Conservation (phyloP, 1,284 basidiomycete genomes). For the Tremellales sp. region DNA sequence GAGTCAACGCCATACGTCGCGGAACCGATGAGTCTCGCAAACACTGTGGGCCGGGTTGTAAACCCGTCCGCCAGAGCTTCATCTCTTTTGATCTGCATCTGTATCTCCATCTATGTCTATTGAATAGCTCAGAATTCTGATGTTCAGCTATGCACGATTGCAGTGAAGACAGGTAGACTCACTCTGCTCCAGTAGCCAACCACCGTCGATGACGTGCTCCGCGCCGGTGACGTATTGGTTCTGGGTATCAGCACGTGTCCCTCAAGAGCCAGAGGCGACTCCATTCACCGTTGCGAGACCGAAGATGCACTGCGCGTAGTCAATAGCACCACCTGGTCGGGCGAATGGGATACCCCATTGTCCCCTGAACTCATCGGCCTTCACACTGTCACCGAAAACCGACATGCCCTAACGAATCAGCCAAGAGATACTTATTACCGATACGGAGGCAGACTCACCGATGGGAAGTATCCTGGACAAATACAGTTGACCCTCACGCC, state of each 20-base stretch:
- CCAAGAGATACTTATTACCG: not conserved
- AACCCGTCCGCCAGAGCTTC: too few species aligned
- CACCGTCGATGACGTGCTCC: slow-evolving; percentile 43
- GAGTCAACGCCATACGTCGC: too few species aligned
- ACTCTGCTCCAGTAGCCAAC: slow-evolving; percentile 40
- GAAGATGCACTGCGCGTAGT: slow-evolving; percentile 43
- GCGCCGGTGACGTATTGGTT: slow-evolving; percentile 45
- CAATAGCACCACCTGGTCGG: slow-evolving; percentile 39
- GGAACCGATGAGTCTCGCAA: too few species aligned
- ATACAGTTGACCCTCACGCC: slow-evolving; percentile 41
- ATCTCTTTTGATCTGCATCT: too few species aligned
- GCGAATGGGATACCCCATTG: slow-evolving; percentile 41
- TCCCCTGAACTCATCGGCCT: slow-evolving; percentile 24
- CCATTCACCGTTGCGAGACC: slow-evolving; percentile 31
- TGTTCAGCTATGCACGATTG: not conserved
- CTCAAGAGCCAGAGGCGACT: not conserved
- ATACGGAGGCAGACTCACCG: slow-evolving; percentile 14
- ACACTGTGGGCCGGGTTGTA: too few species aligned
- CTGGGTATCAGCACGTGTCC: slow-evolving; percentile 4
- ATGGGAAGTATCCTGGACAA: slow-evolving; percentile 42
- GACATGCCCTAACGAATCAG: slow-evolving; percentile 37
- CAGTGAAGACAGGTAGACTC: slow-evolving; percentile 6
- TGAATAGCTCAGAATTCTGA: not conserved
- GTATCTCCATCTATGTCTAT: too few species aligned
- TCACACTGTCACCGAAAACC: slow-evolving; percentile 19